Evolutionary conservation across 495 filamentous ascomycete genomes (phyloP).

Genomic region (Astrothelium macrocarpum): DNA sequence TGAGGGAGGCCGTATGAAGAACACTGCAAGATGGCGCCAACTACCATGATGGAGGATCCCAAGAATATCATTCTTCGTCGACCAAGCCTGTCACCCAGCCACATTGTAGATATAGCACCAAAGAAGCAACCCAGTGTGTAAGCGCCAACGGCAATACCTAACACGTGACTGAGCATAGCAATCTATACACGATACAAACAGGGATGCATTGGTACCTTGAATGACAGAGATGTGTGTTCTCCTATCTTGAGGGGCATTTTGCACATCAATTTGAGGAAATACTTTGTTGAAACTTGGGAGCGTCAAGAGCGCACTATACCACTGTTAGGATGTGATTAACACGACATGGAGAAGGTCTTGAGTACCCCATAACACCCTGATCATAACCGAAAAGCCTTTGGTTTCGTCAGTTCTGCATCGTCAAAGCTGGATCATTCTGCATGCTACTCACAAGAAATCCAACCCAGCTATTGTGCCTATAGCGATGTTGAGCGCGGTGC

Average conservation of each 20-base stretch:
- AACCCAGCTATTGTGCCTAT: slow-evolving; percentile 57
- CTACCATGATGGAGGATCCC: slow-evolving; percentile 17
- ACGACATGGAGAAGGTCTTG: neutral
- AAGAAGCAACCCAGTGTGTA: slow-evolving; percentile 19
- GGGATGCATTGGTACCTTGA: neutral
- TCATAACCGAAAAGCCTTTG: slow-evolving; percentile 21
- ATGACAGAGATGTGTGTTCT: neutral
- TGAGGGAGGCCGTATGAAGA: slow-evolving; percentile 19
- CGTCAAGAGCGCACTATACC: slow-evolving; percentile 16
- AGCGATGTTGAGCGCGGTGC: slow-evolving; percentile 50
- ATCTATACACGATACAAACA: too few relatives aligned
- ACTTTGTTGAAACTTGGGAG: slow-evolving; percentile 13
- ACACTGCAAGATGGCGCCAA: slow-evolving; percentile 22
- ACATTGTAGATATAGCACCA: slow-evolving; percentile 13
- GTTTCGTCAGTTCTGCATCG: neutral
- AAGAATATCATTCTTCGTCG: slow-evolving; percentile 18
- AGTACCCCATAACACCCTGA: slow-evolving; percentile 19
- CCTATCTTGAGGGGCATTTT: slow-evolving; percentile 1
- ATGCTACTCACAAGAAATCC: slow-evolving; percentile 44
- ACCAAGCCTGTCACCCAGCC: slow-evolving; percentile 15
- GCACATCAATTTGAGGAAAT: slow-evolving; percentile 18
- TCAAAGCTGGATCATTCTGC: neutral
- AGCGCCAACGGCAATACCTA: slow-evolving; percentile 10
- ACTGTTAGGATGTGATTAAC: neutral
- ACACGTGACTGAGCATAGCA: neutral